A percentile compares a stretch with the other conserved stretches of the same genome.
phyloP scores from a whole-genome alignment of 495 filamentous ascomycete species.

The Tuber borchii region DNA sequence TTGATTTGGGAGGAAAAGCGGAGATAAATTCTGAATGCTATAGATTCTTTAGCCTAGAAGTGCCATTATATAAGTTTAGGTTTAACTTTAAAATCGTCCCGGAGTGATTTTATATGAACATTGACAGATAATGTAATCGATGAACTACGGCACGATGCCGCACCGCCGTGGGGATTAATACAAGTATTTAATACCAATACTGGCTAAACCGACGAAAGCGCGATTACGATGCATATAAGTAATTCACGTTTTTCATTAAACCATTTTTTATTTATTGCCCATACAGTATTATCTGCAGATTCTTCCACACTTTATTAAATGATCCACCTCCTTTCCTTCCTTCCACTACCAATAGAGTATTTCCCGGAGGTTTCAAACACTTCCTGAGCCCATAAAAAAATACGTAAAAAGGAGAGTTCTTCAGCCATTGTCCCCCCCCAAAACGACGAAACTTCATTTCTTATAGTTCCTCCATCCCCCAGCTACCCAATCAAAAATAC shows the following conservation, averaged over 20 bases:
- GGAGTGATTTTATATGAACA: too few species aligned
- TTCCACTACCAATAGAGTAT: too few species aligned
- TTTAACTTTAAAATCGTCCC: neutral
- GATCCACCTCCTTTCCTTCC: neutral
- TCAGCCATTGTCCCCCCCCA: neutral
- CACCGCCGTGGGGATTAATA: too few species aligned
- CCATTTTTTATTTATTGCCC: neutral
- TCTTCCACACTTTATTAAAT: neutral
- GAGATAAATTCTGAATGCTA: too few species aligned
- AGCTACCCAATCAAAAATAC: neutral
- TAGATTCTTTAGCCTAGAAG: neutral
- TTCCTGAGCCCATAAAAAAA: neutral
- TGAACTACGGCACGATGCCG: too few species aligned
- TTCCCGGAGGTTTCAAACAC: too few species aligned
- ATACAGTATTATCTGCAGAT: too few species aligned
- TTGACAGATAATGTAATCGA: too few species aligned
- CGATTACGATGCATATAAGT: neutral
- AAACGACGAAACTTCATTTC: neutral
- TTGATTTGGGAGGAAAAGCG: neutral
- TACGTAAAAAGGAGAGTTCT: neutral
- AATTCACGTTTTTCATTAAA: neutral
- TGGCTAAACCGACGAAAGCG: too few species aligned
- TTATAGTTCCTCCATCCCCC: neutral
- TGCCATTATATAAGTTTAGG: neutral
- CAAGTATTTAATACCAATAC: too few species aligned